Percentiles rank a stretch among this genome's conserved stretches.
Evolutionary conservation across 306 rosid species (phyloP).

Genomic region (Fagus sylvatica): DNA sequence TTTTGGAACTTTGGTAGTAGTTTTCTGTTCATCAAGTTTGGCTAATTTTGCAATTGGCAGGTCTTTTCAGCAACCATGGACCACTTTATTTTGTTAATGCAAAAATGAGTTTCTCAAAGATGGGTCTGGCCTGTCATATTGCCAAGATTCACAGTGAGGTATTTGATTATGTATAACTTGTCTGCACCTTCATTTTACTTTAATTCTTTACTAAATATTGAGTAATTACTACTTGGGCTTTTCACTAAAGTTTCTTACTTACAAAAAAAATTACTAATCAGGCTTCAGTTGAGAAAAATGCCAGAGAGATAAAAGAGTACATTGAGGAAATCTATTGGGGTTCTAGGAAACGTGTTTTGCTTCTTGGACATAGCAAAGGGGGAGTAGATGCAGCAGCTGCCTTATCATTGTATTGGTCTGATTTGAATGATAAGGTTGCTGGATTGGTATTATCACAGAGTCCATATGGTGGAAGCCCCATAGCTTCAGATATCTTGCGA

Average conservation of each 20-base stretch:
- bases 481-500: slow-evolving; percentile 92
- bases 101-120: slow-evolving; percentile 75
- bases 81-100: slow-evolving; percentile 91
- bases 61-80: slow-evolving; percentile 97
- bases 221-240: background rate
- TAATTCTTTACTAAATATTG: slow-evolving; percentile 29
- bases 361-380: slow-evolving; percentile 99
- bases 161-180: slow-evolving; percentile 10
- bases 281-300: slow-evolving; percentile 97
- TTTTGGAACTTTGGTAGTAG: slow-evolving; percentile 10
- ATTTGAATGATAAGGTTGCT: slow-evolving; percentile 92
- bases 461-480: slow-evolving; percentile 99
- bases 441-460: slow-evolving; percentile 92
- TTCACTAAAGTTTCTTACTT: too few species aligned
- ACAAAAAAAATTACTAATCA: slow-evolving; percentile 21
- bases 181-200: slow-evolving; percentile 8
- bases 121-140: slow-evolving; percentile 93
- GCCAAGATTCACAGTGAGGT: slow-evolving; percentile 99
- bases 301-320: slow-evolving; percentile 87
- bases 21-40: slow-evolving; percentile 18
- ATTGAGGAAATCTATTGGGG: slow-evolving; percentile 98
- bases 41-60: slow-evolving; percentile 42
- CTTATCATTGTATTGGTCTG: slow-evolving; percentile 92
- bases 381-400: slow-evolving; percentile 99
- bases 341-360: slow-evolving; percentile 78